Evolutionary conservation across 148 eudicot genomes (phyloP).

Genomic region (Simmondsia chinensis): DNA sequence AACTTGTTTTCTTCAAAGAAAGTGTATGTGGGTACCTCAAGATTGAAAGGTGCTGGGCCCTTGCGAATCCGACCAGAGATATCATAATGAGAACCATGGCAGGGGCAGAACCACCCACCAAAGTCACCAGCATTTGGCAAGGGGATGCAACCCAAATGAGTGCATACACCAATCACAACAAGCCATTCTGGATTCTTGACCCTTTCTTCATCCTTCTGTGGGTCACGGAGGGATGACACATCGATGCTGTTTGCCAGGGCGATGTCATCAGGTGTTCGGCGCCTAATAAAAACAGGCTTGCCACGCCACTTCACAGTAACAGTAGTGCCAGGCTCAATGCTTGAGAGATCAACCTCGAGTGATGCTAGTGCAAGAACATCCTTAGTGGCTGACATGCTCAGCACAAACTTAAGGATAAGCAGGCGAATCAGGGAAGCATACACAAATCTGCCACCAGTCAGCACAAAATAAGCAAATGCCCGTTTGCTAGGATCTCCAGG

Average conservation of each 20-base stretch:
- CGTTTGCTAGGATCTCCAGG: slow-evolving; percentile 73
- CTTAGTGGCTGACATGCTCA: slow-evolving; percentile 73
- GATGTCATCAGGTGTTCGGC: slow-evolving; percentile 51
- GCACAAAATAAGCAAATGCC: slow-evolving; percentile 61
- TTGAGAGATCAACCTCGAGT: slow-evolving; percentile 61
- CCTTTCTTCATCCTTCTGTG: slow-evolving; percentile 56
- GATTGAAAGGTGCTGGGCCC: slow-evolving; percentile 69
- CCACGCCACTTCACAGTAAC: slow-evolving; percentile 89
- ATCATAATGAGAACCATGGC: slow-evolving; percentile 79
- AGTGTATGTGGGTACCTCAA: slow-evolving; percentile 62
- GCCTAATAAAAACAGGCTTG: slow-evolving; percentile 70
- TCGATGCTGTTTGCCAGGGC: slow-evolving; percentile 56
- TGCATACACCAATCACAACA: slow-evolving; percentile 61
- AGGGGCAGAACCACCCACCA: slow-evolving; percentile 78
- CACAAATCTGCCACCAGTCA: slow-evolving; percentile 64
- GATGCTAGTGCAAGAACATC: slow-evolving; percentile 75
- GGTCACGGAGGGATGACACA: slow-evolving; percentile 44
- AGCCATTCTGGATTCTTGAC: slow-evolving; percentile 83
- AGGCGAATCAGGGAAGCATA: slow-evolving; percentile 63
- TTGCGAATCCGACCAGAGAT: slow-evolving; percentile 67
- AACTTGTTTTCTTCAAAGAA: slow-evolving; percentile 69
- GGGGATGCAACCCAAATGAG: slow-evolving; percentile 74
- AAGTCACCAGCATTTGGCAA: slow-evolving; percentile 71
- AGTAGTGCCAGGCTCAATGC: slow-evolving; percentile 66
- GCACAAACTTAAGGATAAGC: slow-evolving; percentile 61